These are phyloP conservation scores for Penicillium glabrum DNA, from an alignment of 2,329 filamentous ascomycete genomes.

Conservation along the genomic window DNA sequence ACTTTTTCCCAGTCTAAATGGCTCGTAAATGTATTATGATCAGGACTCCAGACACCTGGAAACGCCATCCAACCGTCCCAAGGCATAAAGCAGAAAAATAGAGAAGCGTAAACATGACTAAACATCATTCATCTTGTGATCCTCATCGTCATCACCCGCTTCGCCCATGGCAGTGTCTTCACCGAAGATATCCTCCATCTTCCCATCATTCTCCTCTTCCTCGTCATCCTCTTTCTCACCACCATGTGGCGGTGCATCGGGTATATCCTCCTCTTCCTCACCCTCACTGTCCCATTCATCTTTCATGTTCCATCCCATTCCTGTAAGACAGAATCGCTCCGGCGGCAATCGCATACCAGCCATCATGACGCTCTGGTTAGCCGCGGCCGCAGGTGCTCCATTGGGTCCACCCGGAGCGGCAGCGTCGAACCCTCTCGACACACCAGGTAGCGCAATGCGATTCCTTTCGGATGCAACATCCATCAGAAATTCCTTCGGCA, in stretches of 20 bases:
- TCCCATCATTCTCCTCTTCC: constrained; percentile 47
- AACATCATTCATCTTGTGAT: constrained; percentile 46
- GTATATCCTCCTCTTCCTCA: constrained; percentile 42
- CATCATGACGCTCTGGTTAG: constrained; percentile 40
- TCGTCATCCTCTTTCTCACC: constrained; percentile 34
- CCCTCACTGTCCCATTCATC: constrained; percentile 60
- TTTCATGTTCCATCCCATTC: constrained; percentile 56
- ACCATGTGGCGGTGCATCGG: constrained; percentile 20
- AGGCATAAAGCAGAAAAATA: neutral
- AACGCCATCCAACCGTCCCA: constrained; percentile 13
- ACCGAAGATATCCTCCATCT: constrained; percentile 51
- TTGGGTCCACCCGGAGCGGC: constrained; percentile 18
- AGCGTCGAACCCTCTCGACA: constrained; percentile 51
- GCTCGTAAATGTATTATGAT: neutral
- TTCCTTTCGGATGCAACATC: constrained; percentile 59
- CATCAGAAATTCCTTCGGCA: constrained; percentile 63
- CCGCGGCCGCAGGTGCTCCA: constrained; percentile 19
- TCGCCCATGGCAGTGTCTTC: constrained; percentile 42
- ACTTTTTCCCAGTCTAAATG: neutral
- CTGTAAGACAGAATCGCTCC: constrained; percentile 62
- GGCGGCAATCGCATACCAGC: constrained; percentile 60
- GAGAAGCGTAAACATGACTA: constrained; percentile 18
- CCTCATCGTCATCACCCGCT: constrained; percentile 37
- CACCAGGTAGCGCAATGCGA: constrained; percentile 52
- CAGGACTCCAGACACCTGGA: constrained; percentile 17